Evolutionary conservation across 495 filamentous ascomycete genomes (phyloP).

Genomic region (Aspergillus wentii): DNA sequence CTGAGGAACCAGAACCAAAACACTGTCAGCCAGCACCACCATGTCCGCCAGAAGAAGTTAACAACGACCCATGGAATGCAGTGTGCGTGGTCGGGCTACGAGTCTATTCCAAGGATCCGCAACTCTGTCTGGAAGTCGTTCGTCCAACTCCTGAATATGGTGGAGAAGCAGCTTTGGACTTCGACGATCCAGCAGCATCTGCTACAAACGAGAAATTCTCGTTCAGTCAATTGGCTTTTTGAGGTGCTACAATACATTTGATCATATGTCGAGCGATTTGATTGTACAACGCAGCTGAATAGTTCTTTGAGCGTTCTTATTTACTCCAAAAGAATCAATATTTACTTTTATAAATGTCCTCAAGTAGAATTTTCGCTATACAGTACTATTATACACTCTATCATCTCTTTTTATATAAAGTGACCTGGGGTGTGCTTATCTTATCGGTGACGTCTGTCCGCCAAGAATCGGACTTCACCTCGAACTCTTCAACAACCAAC

Average conservation of each 20-base stretch:
- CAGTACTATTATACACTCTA: no score
- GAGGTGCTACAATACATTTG: background rate
- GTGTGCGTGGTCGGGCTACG: conserved; percentile 74
- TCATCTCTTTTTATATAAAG: no score
- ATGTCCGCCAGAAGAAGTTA: conserved; percentile 4
- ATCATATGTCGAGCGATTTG: no score
- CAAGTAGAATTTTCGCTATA: no score
- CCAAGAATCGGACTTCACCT: no score
- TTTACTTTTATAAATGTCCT: no score
- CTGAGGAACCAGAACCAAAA: conserved; percentile 21
- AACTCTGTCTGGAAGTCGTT: conserved; percentile 49
- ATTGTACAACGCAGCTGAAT: no score
- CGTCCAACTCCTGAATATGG: conserved; percentile 49
- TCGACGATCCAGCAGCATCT: conserved; percentile 48
- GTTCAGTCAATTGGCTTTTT: conserved; percentile 5
- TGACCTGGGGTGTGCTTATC: no score
- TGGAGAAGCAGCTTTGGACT: conserved; percentile 41
- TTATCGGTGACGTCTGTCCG: no score
- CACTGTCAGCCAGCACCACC: conserved; percentile 3
- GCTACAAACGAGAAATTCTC: conserved; percentile 28
- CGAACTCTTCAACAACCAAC: no score
- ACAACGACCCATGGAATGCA: conserved; percentile 74
- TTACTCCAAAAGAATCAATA: no score
- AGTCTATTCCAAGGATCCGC: conserved; percentile 61
- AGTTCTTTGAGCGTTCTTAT: no score